Evolutionary conservation across 257 asterid species (phyloP).

Genomic region (Catharanthus roseus): DNA sequence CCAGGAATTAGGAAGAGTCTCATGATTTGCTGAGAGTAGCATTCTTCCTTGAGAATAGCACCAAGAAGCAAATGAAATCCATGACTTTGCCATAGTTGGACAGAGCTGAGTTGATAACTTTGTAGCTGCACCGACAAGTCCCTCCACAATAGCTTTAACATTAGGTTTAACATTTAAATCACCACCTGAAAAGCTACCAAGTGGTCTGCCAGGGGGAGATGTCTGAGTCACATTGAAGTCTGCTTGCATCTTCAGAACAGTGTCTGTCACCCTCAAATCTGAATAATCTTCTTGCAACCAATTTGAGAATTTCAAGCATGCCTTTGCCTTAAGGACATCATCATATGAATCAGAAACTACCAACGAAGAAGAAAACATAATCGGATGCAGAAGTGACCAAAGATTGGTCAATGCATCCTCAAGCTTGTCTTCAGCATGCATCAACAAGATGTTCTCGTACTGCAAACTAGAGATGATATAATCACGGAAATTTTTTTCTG

Average conservation of each 20-base stretch:
- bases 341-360: constrained; percentile 41
- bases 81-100: constrained; percentile 91
- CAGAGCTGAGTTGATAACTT: constrained; percentile 78
- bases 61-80: constrained; percentile 96
- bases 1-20: constrained; percentile 42
- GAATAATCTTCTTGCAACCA: constrained; percentile 55
- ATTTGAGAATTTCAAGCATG: constrained; percentile 87
- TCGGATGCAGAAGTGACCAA: constrained; percentile 74
- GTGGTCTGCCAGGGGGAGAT: constrained; percentile 36
- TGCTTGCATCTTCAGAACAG: constrained; percentile 49
- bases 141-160: constrained; percentile 44
- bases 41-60: constrained; percentile 74
- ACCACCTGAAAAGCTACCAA: constrained; percentile 27
- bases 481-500: constrained; percentile 46
- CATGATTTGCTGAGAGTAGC: constrained; percentile 40
- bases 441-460: constrained; percentile 63
- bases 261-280: constrained; percentile 41
- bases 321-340: constrained; percentile 73
- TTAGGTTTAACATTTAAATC: constrained; percentile 34
- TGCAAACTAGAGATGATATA: constrained; percentile 52
- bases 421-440: constrained; percentile 66
- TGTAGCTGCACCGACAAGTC: constrained; percentile 66
- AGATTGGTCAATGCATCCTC: constrained; percentile 64
- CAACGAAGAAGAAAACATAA: constrained; percentile 46
- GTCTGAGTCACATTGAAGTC: constrained; percentile 45